Percentiles rank a stretch among this genome's conserved stretches.
phyloP scores from a whole-genome alignment of 2,329 filamentous ascomycete species.

The Cyanodermella asteris region DNA sequence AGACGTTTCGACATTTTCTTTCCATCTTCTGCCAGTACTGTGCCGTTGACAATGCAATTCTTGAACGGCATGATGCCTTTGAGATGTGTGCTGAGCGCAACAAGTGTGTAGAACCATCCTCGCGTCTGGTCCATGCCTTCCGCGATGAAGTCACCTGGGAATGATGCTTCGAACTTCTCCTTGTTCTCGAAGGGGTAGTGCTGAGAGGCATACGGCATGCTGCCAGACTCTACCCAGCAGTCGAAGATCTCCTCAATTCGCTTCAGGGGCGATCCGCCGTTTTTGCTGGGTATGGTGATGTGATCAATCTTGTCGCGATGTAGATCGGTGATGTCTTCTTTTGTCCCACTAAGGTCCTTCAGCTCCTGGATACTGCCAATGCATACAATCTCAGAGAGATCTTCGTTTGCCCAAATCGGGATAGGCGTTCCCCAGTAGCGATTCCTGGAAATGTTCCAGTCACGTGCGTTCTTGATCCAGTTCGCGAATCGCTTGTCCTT shows the following conservation, averaged over 20 bases:
- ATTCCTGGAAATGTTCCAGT: slow-evolving; percentile 91
- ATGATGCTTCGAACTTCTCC: slow-evolving; percentile 56
- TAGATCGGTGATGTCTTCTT: slow-evolving; percentile 62
- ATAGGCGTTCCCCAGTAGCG: slow-evolving; percentile 91
- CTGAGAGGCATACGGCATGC: slow-evolving; percentile 79
- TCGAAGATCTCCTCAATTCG: slow-evolving; percentile 81
- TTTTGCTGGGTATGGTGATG: slow-evolving; percentile 80
- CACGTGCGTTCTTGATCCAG: slow-evolving; percentile 77
- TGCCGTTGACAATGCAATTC: slow-evolving; percentile 91
- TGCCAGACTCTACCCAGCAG: slow-evolving; percentile 92
- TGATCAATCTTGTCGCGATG: slow-evolving; percentile 85
- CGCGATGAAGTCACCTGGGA: slow-evolving; percentile 85
- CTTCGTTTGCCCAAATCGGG: slow-evolving; percentile 78
- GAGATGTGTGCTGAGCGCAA: slow-evolving; percentile 70
- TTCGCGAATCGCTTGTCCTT: slow-evolving; percentile 80
- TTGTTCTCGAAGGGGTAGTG: slow-evolving; percentile 87
- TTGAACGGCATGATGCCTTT: slow-evolving; percentile 74
- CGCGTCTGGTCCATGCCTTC: slow-evolving; percentile 85
- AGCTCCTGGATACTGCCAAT: slow-evolving; percentile 70
- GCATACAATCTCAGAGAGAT: slow-evolving; percentile 68
- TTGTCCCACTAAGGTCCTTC: slow-evolving; percentile 64
- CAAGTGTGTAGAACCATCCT: slow-evolving; percentile 90
- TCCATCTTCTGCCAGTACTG: slow-evolving; percentile 79
- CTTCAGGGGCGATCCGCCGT: slow-evolving; percentile 62
- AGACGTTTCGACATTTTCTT: slow-evolving; percentile 98